These are phyloP conservation scores for Acer saccharum DNA, from an alignment of 345 rosid genomes.

Conservation along the genomic window DNA sequence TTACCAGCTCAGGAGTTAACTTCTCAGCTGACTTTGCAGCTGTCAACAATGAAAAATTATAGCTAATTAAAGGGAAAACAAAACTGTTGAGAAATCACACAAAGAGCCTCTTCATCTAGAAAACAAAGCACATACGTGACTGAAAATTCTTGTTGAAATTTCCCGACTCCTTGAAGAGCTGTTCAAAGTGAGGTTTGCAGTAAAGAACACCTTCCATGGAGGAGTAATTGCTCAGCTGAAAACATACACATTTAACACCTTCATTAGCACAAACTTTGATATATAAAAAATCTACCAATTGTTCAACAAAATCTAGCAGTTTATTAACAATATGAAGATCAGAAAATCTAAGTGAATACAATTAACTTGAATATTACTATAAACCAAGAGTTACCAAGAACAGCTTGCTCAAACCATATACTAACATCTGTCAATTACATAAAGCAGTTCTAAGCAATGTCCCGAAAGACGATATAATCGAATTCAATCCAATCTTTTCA, in stretches of 20 bases:
- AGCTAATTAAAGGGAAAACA: slow-evolving; percentile 27
- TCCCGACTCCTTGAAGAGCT: slow-evolving; percentile 93
- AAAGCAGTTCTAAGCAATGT: neutral
- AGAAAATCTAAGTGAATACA: neutral
- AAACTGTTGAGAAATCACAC: neutral
- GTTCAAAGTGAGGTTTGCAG: slow-evolving; percentile 98
- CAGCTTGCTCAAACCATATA: neutral
- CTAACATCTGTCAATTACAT: neutral
- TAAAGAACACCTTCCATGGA: slow-evolving; percentile 98
- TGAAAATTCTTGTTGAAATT: slow-evolving; percentile 92
- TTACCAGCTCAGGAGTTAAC: slow-evolving; percentile 87
- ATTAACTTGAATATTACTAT: neutral
- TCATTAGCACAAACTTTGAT: slow-evolving; percentile 17
- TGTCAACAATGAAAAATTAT: slow-evolving; percentile 47
- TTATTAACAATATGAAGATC: neutral
- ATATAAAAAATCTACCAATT: neutral
- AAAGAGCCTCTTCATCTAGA: slow-evolving; percentile 8
- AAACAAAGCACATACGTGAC: slow-evolving; percentile 62
- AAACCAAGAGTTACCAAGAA: neutral
- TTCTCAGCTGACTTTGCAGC: slow-evolving; percentile 92
- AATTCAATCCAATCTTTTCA: neutral
- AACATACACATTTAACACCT: slow-evolving; percentile 26
- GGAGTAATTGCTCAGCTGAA: slow-evolving; percentile 87
- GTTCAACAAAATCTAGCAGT: neutral
- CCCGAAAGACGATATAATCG: neutral